Evolutionary conservation across 2,329 filamentous ascomycete species (phyloP).

Genomic region (Penicillium sp.): DNA sequence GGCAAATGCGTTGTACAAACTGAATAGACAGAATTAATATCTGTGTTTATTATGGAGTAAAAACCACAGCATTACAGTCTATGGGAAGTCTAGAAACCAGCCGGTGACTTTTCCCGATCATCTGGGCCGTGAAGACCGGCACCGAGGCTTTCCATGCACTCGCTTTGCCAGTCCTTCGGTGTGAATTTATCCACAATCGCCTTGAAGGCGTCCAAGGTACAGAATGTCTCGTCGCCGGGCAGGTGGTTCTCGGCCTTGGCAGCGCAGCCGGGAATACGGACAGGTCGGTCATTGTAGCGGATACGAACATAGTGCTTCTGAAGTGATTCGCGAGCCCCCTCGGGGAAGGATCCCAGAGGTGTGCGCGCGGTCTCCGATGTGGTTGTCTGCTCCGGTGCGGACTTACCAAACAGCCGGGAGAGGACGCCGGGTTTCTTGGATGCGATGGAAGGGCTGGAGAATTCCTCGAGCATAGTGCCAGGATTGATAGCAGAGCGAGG

Average conservation of each 20-base stretch:
- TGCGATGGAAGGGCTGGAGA: conserved; percentile 24
- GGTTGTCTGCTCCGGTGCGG: conserved; percentile 13
- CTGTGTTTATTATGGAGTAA: neutral
- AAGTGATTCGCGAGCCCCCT: conserved; percentile 28
- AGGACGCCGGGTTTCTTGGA: conserved; percentile 33
- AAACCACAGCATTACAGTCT: conserved; percentile 3
- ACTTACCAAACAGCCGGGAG: conserved; percentile 31
- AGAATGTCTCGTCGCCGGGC: conserved; percentile 82
- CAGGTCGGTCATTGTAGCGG: conserved; percentile 82
- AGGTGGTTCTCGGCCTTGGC: conserved; percentile 74
- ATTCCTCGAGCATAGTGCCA: conserved; percentile 26
- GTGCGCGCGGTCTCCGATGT: conserved; percentile 36
- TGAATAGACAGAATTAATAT: neutral
- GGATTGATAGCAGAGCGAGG: conserved; percentile 19
- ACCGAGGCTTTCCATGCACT: conserved; percentile 60
- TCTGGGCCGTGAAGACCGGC: conserved; percentile 51
- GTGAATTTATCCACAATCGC: conserved; percentile 86
- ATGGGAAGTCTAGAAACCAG: conserved; percentile 37
- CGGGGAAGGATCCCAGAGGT: conserved; percentile 32
- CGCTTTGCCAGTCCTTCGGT: conserved; percentile 71
- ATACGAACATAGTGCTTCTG: conserved; percentile 80
- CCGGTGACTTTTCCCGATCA: conserved; percentile 36
- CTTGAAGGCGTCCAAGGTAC: conserved; percentile 91
- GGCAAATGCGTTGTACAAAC: neutral
- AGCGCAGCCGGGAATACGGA: conserved; percentile 77